phyloP scores from a whole-genome alignment of 108 stramenopile species.

The Fistulifera pelliculosa region DNA sequence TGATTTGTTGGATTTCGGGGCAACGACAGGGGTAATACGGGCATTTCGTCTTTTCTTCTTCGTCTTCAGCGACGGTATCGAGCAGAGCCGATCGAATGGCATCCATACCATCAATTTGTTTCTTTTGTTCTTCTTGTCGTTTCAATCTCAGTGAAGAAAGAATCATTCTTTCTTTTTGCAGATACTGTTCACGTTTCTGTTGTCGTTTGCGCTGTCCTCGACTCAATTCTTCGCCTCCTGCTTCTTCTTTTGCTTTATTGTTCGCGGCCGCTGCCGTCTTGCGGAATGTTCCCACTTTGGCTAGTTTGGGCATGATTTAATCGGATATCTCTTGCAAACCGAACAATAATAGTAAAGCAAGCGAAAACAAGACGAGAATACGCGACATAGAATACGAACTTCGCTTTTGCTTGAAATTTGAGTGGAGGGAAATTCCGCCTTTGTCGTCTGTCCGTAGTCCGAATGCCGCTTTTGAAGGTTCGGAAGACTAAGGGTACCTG shows the following conservation, averaged over 20 bases:
- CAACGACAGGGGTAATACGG: not conserved
- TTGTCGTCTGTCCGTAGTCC: no score
- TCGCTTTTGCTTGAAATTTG: no score
- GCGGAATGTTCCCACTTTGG: constrained; percentile 33
- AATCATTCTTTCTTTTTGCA: constrained; percentile 68
- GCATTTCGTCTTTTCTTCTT: not conserved
- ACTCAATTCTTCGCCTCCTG: constrained; percentile 24
- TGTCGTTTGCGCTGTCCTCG: constrained; percentile 74
- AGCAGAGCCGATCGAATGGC: constrained; percentile 62
- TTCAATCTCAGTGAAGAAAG: constrained; percentile 58
- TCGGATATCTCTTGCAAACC: not conserved
- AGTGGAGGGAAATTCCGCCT: no score
- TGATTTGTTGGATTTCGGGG: constrained; percentile 51
- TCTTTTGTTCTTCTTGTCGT: constrained; percentile 57
- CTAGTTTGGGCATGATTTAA: constrained; percentile 29
- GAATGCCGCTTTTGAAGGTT: no score
- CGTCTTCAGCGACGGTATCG: constrained; percentile 11
- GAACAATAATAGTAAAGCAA: not conserved
- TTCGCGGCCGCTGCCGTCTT: constrained; percentile 9
- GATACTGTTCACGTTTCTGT: constrained; percentile 71
- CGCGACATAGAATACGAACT: no score
- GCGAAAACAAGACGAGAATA: no score
- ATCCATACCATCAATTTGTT: constrained; percentile 72
- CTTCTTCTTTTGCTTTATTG: not conserved
- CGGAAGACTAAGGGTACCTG: no score